These are phyloP conservation scores for Sarocladiaceae sp. DNA, from an alignment of 2,329 filamentous ascomycete genomes.

Conservation along the genomic window DNA sequence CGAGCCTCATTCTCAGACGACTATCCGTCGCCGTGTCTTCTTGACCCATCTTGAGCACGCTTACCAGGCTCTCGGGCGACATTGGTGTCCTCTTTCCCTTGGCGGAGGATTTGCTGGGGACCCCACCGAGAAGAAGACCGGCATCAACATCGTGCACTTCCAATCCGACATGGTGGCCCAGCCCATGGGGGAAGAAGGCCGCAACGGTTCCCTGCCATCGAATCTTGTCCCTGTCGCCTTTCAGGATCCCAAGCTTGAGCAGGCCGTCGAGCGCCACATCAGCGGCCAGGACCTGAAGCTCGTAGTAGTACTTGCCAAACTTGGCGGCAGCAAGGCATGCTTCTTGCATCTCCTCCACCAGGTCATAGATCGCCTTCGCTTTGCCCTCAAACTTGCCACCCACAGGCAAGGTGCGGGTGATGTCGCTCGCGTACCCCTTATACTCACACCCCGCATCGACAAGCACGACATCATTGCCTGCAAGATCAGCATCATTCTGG, in stretches of 20 bases:
- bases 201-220: constrained; percentile 42
- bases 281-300: constrained; percentile 68
- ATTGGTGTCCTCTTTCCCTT: constrained; percentile 40
- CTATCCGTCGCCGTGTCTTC: constrained; percentile 14
- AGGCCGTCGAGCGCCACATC: constrained; percentile 66
- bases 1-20: not conserved
- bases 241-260: constrained; percentile 63
- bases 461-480: constrained; percentile 65
- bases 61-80: constrained; percentile 26
- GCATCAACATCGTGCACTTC: constrained; percentile 57
- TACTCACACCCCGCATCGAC: constrained; percentile 87
- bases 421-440: constrained; percentile 78
- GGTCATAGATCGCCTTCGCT: constrained; percentile 56
- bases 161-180: constrained; percentile 59
- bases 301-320: constrained; percentile 63
- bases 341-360: constrained; percentile 77
- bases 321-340: constrained; percentile 63
- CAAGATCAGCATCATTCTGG: constrained; percentile 67
- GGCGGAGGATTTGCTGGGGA: no score
- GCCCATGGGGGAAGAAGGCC: constrained; percentile 61
- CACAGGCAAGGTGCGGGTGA: constrained; percentile 83
- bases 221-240: constrained; percentile 52
- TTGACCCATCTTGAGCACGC: constrained; percentile 21
- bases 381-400: constrained; percentile 64
- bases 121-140: constrained; percentile 28